Evolutionary conservation across 2,329 filamentous ascomycete genomes (phyloP), one percentile per base, ranked within the genome.

Genomic region (Pseudopyricularia javanii): DNA sequence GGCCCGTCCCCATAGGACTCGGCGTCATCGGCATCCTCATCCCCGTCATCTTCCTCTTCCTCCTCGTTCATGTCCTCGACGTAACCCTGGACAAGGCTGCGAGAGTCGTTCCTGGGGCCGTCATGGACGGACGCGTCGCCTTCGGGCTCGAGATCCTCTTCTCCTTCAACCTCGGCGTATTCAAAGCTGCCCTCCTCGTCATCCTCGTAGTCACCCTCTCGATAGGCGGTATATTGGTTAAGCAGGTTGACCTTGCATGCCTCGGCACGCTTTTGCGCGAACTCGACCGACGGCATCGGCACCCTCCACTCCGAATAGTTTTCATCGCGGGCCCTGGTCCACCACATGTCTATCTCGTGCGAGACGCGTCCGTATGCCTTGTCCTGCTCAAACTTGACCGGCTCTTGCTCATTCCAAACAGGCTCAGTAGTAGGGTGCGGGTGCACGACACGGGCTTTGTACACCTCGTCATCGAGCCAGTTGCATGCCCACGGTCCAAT

Each of bases 1-100:
- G 88, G 85, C 3, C 88, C 87, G 58, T 90, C 84, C 15, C 79
- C 83, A 59, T 86, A 86, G n/a, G 86, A 87, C 58, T 89, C 85
- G 61, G 90, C 85, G 56, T 90, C 86, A 53, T 84, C 80, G 14
- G 77, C 77, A 48, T 85, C 82, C 51, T 86, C 83, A n/a, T 80
- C 76, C 22, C 85, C 82, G 53, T 82, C 77, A 60, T 78, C 74
- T 26, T 79, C 76, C 22, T 79, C 73, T 22, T 52, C 50, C 28
- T 52, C 50, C 24, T 85, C 75, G 73, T 49, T 75, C 70, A 58
- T 72, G 64, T 59, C 47, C 57, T 69, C 66, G 30, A 63, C 67
- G 34, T 66, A 65, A 32, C 73, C 69, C 33, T 69, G 64, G 1
- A 62, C 53, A 28, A 49, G 37, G 17, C 37, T 48, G 35, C 50